Percentiles rank a stretch among this genome's conserved stretches.
Conservation (phyloP, 441 rosid genomes). For the Populus hybrid region DNA sequence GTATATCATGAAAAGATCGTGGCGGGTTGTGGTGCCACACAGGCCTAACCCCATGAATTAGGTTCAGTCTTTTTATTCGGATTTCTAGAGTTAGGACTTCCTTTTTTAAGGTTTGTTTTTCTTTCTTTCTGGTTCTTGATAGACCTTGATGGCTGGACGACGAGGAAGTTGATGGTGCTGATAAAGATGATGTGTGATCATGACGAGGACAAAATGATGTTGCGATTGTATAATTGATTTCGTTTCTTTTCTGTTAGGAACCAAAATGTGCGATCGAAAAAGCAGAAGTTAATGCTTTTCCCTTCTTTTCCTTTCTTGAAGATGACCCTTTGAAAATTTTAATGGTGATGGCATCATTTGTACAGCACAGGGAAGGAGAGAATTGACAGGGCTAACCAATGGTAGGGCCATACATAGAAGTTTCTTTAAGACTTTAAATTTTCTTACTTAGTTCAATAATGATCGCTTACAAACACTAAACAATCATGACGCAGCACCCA, state of each 20-base stretch:
- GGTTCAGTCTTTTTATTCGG: not conserved
- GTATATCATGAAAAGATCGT: not conserved
- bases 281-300: conserved; percentile 8
- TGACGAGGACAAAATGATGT: conserved; percentile 16
- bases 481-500: not conserved
- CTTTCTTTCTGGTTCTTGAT: conserved; percentile 5
- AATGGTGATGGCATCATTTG: conserved; percentile 16
- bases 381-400: conserved; percentile 7
- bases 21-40: conserved; percentile 36
- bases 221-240: conserved; percentile 14
- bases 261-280: not conserved
- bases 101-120: conserved; percentile 4
- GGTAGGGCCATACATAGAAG: conserved; percentile 21
- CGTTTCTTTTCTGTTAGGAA: conserved; percentile 21
- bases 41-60: conserved; percentile 31
- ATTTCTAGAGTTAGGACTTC: conserved; percentile 17
- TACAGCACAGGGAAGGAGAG: not conserved
- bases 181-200: conserved; percentile 11
- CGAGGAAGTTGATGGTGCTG: not conserved
- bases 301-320: not conserved
- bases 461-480: not conserved
- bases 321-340: not conserved
- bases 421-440: conserved; percentile 14
- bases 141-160: conserved; percentile 15
- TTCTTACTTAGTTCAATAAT: not conserved